Base-by-base conservation (phyloP, 768 basidiomycete species). In the Boletus sensibilis region DNA sequence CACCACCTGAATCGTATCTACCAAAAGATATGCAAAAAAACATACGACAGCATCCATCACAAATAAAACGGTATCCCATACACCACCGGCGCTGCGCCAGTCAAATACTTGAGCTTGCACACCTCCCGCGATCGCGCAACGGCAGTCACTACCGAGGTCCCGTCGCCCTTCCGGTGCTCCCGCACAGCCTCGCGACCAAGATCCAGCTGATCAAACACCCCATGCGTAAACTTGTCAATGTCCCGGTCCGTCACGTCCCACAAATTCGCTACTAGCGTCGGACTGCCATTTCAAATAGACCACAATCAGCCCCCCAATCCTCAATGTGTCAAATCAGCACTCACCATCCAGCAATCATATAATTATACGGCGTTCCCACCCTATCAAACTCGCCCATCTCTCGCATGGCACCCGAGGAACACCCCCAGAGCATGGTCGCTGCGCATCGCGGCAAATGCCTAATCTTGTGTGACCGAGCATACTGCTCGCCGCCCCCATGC, bases 161-260 rank as follows among this genome's bases (percentile, higher is more conserved):
- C 33, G 40, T 38, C 48, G 8, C 20, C 44, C 27, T 9, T 8
- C 16, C 8, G 35, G 16, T 18, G n/a, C 23, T 31, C 47, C 2
- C 39, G 50, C 13, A 74, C 68, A 12, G 59, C 59, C 5, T 63
- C 65, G 8, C 71, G 58, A 0, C 76, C 72, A 41, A 98, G 75
- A 2, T 76, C 75, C 27, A 96, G 70, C 61, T 84, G 82, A 60
- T 87, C 85, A 63, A 97, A 88, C 16, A 97, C 94, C 1, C 86
- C 76, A 58, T 88, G 84, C 2, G 94, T 88, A 60, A 97, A 85
- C 62, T 90, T 90, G 77, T 99, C 96, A 64, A 98, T 96, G 67
- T 99, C 97, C 44, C 87, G 83, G 76, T 99, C 97, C 0, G 96
- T 98, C 9, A 98, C 97, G 65, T 98, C 97, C 97, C 97, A 99